phyloP scores from a whole-genome alignment of 768 basidiomycete species.

The Termitomyces sp. region DNA sequence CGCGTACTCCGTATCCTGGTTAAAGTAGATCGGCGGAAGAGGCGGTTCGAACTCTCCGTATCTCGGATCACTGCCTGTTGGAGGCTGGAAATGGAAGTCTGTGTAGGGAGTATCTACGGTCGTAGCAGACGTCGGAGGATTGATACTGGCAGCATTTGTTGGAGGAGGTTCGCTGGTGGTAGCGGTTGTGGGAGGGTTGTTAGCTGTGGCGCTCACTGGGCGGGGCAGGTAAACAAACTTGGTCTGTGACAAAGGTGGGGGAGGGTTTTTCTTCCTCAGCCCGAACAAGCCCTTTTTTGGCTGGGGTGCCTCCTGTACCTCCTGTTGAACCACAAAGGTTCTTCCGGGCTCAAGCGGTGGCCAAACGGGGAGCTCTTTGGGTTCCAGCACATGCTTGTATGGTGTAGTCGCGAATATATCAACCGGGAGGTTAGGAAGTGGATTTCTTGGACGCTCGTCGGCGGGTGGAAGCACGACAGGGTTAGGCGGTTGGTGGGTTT shows the following conservation, averaged over 20 bases:
- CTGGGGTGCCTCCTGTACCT: slow-evolving; percentile 8
- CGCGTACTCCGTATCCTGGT: slow-evolving; percentile 31
- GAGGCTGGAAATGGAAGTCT: not conserved
- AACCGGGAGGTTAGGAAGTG: slow-evolving; percentile 57
- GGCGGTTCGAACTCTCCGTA: not conserved
- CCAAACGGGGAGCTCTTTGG: slow-evolving; percentile 41
- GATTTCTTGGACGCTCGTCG: slow-evolving; percentile 31
- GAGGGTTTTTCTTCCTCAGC: slow-evolving; percentile 26
- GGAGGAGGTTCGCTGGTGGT: slow-evolving; percentile 3
- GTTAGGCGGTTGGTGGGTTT: not conserved
- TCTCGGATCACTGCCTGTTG: not conserved
- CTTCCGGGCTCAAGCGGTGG: slow-evolving; percentile 25
- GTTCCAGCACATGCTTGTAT: slow-evolving; percentile 48
- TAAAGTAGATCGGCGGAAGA: slow-evolving; percentile 32
- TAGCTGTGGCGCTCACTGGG: slow-evolving; percentile 1
- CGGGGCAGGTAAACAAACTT: slow-evolving; percentile 21
- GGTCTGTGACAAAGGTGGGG: slow-evolving; percentile 8
- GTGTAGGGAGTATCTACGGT: not conserved
- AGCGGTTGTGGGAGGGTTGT: slow-evolving; percentile 1
- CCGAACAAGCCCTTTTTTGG: slow-evolving; percentile 37
- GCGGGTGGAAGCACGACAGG: not conserved
- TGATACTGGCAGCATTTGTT: not conserved
- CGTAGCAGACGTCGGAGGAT: not conserved
- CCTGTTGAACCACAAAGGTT: slow-evolving; percentile 18
- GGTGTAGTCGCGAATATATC: slow-evolving; percentile 56